Evolutionary conservation across 306 rosid species (phyloP).

Genomic region (Alnus rubra): DNA sequence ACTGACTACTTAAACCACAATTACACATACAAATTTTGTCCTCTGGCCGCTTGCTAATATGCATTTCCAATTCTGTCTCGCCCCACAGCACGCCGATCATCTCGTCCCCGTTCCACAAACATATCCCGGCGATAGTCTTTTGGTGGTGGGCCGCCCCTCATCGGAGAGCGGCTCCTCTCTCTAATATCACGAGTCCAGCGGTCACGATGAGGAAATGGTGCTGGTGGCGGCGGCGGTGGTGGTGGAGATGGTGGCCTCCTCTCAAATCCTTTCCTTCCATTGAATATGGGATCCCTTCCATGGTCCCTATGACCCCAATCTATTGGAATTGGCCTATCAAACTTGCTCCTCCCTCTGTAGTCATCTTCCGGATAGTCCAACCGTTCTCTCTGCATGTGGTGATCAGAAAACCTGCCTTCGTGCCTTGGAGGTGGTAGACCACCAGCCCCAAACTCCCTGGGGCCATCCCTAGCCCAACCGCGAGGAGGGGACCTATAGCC

Average conservation of each 20-base stretch:
- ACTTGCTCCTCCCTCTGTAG: conserved; percentile 72
- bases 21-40: not conserved
- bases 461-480: conserved; percentile 72
- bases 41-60: conserved; percentile 35
- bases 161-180: conserved; percentile 78
- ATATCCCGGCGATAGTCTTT: conserved; percentile 63
- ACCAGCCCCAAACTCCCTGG: conserved; percentile 67
- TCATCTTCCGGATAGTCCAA: conserved; percentile 63
- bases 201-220: conserved; percentile 53
- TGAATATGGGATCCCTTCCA: conserved; percentile 63
- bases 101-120: conserved; percentile 49
- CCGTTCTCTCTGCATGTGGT: conserved; percentile 58
- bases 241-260: conserved; percentile 79
- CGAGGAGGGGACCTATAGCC: conserved; percentile 88
- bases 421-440: conserved; percentile 70
- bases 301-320: conserved; percentile 77
- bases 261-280: conserved; percentile 69
- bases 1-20: conserved; percentile 11
- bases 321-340: conserved; percentile 63
- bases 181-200: conserved; percentile 65
- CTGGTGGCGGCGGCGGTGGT: conserved; percentile 34
- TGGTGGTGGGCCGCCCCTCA: conserved; percentile 62
- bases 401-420: conserved; percentile 70
- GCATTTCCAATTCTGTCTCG: conserved; percentile 69
- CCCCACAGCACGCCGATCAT: conserved; percentile 64